phyloP scores from a whole-genome alignment of 75 land plant genomes.

The Selaginella tamariscina region DNA sequence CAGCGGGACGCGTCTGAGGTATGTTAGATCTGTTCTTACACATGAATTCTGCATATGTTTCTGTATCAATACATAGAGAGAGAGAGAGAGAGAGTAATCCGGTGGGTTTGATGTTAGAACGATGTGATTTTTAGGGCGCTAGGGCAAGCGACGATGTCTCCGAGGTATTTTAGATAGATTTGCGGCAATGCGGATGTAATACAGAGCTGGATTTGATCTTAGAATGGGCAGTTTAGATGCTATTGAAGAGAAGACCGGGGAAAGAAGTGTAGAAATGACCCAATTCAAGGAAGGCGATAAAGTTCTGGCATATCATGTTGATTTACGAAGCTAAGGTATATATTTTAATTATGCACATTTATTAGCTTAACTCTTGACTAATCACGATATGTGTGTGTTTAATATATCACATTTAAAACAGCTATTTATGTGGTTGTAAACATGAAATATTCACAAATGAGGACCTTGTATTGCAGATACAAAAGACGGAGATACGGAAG shows the following conservation, averaged over 20 bases:
- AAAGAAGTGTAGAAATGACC: conserved; percentile 13
- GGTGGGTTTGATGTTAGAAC: too few species aligned
- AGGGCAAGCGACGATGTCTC: too few species aligned
- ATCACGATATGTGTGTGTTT: neutral
- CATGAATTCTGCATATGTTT: too few species aligned
- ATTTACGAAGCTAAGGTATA: conserved; percentile 85
- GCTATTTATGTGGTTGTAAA: neutral
- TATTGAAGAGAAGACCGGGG: conserved; percentile 10
- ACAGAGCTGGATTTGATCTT: too few species aligned
- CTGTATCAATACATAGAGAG: too few species aligned
- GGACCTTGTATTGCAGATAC: conserved; percentile 32
- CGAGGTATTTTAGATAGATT: too few species aligned
- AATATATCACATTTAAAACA: neutral
- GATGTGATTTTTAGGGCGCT: too few species aligned
- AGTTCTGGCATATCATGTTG: conserved; percentile 83
- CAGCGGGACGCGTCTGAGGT: too few species aligned
- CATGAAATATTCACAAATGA: neutral
- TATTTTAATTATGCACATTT: neutral
- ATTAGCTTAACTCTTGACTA: neutral
- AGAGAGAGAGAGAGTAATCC: too few species aligned
- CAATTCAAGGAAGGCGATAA: conserved; percentile 72
- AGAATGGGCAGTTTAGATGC: neutral
- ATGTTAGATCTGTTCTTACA: too few species aligned
- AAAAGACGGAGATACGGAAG: conserved; percentile 56
- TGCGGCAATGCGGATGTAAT: too few species aligned